Conservation (phyloP, 1,284 basidiomycete genomes). For the Pyrrhoderma noxium region DNA sequence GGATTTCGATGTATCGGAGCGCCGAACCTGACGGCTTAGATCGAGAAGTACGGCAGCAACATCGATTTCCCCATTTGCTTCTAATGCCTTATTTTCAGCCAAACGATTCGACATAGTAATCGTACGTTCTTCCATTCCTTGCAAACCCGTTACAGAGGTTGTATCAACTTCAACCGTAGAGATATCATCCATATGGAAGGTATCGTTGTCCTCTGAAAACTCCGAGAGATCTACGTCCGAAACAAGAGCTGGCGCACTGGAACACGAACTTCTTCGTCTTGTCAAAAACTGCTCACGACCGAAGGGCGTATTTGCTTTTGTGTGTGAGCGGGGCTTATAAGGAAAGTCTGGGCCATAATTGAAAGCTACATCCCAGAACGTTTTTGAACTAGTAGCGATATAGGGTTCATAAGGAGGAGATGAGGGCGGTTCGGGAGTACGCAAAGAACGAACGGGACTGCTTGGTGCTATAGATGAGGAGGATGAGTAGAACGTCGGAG, state of each 20-base stretch:
- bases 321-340: conserved; percentile 9
- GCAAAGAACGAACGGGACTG: conserved; percentile 14
- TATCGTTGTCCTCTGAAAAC: conserved; percentile 14
- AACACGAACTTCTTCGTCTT: conserved; percentile 10
- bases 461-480: conserved; percentile 11
- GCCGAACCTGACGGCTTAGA: conserved; percentile 11
- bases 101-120: not conserved
- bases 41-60: conserved; percentile 17
- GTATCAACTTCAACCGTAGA: not conserved
- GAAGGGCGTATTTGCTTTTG: conserved; percentile 1
- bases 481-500: conserved; percentile 13
- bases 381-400: conserved; percentile 16
- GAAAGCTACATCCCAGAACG: conserved; percentile 17
- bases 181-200: conserved; percentile 9
- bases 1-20: too few relatives aligned
- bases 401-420: conserved; percentile 10
- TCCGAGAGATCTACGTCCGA: conserved; percentile 17
- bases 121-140: not conserved
- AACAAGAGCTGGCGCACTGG: conserved; percentile 11
- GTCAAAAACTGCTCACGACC: conserved; percentile 6
- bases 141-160: not conserved
- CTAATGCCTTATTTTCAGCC: not conserved
- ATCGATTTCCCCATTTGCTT: conserved; percentile 12
- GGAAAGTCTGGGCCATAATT: conserved; percentile 17
- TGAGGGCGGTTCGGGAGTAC: conserved; percentile 17